Evolutionary conservation across 2,329 filamentous ascomycete genomes (phyloP).

Genomic region (Neocucurbitaria cava): DNA sequence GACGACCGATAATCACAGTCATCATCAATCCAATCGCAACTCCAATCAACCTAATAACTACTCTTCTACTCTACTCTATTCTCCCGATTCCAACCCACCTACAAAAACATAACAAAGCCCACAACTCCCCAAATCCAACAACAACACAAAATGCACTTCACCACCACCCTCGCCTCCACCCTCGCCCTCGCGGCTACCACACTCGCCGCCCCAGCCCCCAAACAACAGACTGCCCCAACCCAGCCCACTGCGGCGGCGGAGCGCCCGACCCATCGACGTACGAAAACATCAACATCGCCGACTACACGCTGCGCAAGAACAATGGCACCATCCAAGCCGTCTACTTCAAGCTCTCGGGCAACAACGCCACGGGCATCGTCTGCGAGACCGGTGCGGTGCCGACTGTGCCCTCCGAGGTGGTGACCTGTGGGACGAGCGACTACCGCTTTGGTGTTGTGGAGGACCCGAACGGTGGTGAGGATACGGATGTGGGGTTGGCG

Average conservation of each 20-base stretch:
- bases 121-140: background rate
- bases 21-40: constrained; percentile 3
- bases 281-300: constrained; percentile 30
- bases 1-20: background rate
- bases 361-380: constrained; percentile 16
- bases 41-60: background rate
- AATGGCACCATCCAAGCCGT: constrained; percentile 24
- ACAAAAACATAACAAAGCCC: too few relatives aligned
- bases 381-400: constrained; percentile 18
- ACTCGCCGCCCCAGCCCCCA: constrained; percentile 28
- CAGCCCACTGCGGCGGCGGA: constrained; percentile 23
- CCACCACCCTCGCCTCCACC: constrained; percentile 26
- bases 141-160: constrained; percentile 24
- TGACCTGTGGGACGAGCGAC: constrained; percentile 21
- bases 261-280: constrained; percentile 13
- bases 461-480: constrained; percentile 3
- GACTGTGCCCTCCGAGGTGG: constrained; percentile 17
- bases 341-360: constrained; percentile 29
- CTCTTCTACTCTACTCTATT: too few relatives aligned
- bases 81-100: too few relatives aligned
- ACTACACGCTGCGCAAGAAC: constrained; percentile 29
- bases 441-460: constrained; percentile 27
- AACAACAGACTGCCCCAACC: constrained; percentile 29
- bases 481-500: constrained; percentile 13
- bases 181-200: constrained; percentile 25